Conservation (phyloP, 805 yeast genomes). For the Candida taoyuanica region DNA sequence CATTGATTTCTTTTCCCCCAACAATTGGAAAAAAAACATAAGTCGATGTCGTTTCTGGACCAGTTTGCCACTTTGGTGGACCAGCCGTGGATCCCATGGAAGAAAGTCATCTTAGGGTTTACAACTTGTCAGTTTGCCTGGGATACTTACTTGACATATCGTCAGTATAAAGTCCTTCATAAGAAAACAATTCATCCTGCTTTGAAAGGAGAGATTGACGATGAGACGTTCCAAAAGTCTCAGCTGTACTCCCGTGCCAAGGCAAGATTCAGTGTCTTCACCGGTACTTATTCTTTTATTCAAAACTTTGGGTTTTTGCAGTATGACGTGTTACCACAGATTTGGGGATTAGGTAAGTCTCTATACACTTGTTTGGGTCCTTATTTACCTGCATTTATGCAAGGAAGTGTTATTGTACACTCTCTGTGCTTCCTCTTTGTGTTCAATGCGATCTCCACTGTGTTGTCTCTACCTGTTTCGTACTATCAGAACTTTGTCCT, state of each 20-base stretch:
- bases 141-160: constrained; percentile 65
- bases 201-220: constrained; percentile 62
- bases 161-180: constrained; percentile 70
- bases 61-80: constrained; percentile 52
- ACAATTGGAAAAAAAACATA: too few species aligned
- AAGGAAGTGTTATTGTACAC: constrained; percentile 62
- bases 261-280: constrained; percentile 58
- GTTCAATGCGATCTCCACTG: constrained; percentile 44
- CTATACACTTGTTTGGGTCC: constrained; percentile 27
- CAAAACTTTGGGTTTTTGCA: constrained; percentile 56
- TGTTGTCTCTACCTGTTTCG: constrained; percentile 61
- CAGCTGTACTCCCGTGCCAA: constrained; percentile 79
- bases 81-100: constrained; percentile 74
- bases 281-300: constrained; percentile 45
- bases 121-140: constrained; percentile 71
- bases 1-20: too few species aligned
- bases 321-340: constrained; percentile 56
- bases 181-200: constrained; percentile 59
- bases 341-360: constrained; percentile 51
- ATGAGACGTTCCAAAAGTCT: constrained; percentile 70
- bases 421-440: constrained; percentile 60
- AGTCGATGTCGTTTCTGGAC: constrained; percentile 29
- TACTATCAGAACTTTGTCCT: constrained; percentile 80
- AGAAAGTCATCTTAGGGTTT: constrained; percentile 64
- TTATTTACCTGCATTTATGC: constrained; percentile 29